Conservation (phyloP, 1,284 basidiomycete species). For the Microbotryum saponariae region DNA sequence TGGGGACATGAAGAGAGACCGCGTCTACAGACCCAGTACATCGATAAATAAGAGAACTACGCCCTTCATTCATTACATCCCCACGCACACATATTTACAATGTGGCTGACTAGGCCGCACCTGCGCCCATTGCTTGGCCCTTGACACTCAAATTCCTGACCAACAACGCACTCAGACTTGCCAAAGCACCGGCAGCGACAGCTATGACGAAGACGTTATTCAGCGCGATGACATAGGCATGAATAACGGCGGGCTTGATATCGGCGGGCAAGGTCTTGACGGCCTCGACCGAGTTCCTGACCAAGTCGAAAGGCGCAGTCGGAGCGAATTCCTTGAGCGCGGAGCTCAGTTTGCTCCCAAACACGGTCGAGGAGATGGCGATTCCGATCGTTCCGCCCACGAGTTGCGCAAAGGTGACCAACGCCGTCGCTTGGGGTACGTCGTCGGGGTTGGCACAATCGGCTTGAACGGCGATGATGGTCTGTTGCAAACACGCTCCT, state of each 20-base stretch:
- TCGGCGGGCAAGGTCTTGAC: slow-evolving; percentile 36
- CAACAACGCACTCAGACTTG: background rate
- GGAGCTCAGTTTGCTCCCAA: slow-evolving; percentile 36
- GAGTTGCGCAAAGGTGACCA: slow-evolving; percentile 28
- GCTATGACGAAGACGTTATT: slow-evolving; percentile 44
- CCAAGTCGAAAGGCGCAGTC: slow-evolving; percentile 28
- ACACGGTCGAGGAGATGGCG: slow-evolving; percentile 44
- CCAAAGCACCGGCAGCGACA: slow-evolving; percentile 35
- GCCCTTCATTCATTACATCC: no score
- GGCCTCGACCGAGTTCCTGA: slow-evolving; percentile 32
- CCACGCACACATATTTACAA: no score
- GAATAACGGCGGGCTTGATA: slow-evolving; percentile 40
- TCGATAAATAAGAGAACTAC: no score
- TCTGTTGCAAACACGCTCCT: slow-evolving; percentile 41
- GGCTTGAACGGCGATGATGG: slow-evolving; percentile 45
- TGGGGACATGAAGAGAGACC: no score
- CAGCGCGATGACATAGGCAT: slow-evolving; percentile 46
- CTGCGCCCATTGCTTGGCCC: no score
- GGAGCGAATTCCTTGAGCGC: slow-evolving; percentile 35
- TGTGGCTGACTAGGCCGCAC: no score
- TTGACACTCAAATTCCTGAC: background rate
- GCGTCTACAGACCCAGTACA: no score
- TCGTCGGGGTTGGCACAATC: slow-evolving; percentile 40
- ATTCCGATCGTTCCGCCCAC: slow-evolving; percentile 42
- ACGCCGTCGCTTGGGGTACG: slow-evolving; percentile 22